phyloP scores from a whole-genome alignment of 73 alveolate genomes.

The Paramecium sexaurelia region DNA sequence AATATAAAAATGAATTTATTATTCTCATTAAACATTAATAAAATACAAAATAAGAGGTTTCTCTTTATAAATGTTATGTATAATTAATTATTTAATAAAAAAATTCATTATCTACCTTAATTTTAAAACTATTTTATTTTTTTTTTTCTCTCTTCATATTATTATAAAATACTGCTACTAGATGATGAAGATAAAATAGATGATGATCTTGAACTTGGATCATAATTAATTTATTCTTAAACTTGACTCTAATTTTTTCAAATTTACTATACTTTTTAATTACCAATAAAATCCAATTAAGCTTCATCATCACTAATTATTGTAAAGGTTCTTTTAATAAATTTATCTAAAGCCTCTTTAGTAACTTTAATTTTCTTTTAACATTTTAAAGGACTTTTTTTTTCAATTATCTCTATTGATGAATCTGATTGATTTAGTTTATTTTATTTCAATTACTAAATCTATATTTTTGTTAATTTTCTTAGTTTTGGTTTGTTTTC shows the following conservation, averaged over 20 bases:
- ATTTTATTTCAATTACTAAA: not conserved
- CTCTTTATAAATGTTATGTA: too few species aligned
- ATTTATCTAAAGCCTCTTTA: not conserved
- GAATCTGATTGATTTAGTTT: not conserved
- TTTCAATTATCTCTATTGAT: not conserved
- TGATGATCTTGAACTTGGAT: not conserved
- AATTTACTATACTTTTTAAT: not conserved
- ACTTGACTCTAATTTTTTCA: not conserved
- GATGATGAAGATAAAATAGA: not conserved
- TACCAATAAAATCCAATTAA: not conserved
- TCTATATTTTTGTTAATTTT: not conserved
- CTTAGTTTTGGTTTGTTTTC: not conserved
- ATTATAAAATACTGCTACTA: not conserved
- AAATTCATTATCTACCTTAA: not conserved
- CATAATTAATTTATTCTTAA: not conserved
- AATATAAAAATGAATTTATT: too few species aligned
- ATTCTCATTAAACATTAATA: too few species aligned
- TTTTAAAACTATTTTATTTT: not conserved
- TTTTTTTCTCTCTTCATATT: not conserved
- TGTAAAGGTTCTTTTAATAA: not conserved
- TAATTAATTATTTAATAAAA: too few species aligned
- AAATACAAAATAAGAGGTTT: too few species aligned
- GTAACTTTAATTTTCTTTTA: not conserved
- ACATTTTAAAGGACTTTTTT: not conserved
- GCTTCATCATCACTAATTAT: not conserved